These are phyloP conservation scores for Syzygium oleosum DNA, from an alignment of 345 rosid species.

Conservation along the genomic window DNA sequence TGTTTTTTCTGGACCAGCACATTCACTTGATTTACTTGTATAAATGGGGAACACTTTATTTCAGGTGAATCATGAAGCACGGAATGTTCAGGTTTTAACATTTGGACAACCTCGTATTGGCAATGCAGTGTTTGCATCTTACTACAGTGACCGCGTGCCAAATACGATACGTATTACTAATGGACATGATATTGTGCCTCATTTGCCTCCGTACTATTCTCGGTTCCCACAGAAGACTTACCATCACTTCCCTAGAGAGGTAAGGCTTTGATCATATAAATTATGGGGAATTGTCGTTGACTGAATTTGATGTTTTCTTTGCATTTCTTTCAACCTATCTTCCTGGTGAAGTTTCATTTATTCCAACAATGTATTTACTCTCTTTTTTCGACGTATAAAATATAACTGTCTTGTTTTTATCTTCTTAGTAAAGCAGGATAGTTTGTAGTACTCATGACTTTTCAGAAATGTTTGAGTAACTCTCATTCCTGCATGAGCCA, in stretches of 20 bases:
- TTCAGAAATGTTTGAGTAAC: background rate
- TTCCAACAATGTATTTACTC: background rate
- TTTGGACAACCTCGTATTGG: constrained; percentile 96
- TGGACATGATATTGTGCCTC: constrained; percentile 80
- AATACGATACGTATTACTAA: constrained; percentile 55
- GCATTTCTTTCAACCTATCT: background rate
- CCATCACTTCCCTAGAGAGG: constrained; percentile 96
- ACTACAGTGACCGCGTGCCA: constrained; percentile 51
- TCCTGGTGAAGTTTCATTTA: background rate
- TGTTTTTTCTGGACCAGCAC: no score
- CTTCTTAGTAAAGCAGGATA: background rate
- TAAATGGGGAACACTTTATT: background rate
- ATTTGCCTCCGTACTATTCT: constrained; percentile 72
- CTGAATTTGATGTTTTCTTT: background rate
- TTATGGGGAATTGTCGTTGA: background rate
- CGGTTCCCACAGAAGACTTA: constrained; percentile 74
- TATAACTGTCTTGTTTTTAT: background rate
- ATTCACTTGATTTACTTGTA: background rate
- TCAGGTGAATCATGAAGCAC: constrained; percentile 63
- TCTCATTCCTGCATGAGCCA: background rate
- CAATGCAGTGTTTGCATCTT: constrained; percentile 78
- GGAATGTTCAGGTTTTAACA: constrained; percentile 62
- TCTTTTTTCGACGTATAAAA: background rate
- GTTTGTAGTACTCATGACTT: background rate
- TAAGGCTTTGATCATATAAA: constrained; percentile 1